phyloP scores from a whole-genome alignment of 225 moss, liverwort and hornwort genomes.

The Marchantia paleacea region DNA sequence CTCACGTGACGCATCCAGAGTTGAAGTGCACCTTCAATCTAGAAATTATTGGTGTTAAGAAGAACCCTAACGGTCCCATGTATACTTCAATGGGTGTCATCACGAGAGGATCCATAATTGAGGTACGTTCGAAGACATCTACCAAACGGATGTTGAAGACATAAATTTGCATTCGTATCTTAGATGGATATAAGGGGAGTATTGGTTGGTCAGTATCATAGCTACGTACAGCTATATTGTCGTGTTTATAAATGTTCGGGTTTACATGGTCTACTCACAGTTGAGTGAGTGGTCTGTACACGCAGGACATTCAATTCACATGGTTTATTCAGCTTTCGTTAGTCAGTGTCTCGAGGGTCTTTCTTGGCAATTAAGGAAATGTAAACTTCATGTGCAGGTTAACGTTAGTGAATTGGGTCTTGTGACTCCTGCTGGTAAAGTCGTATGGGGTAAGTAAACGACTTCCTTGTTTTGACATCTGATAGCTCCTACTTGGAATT shows the following conservation, averaged over 20 bases:
- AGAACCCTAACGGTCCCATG: slow-evolving; percentile 97
- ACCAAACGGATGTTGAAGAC: not conserved
- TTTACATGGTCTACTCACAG: too few species aligned
- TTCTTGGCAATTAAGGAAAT: not conserved
- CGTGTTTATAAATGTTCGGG: too few species aligned
- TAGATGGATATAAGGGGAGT: too few species aligned
- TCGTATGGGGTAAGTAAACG: slow-evolving; percentile 75
- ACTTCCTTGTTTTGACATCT: not conserved
- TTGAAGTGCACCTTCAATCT: slow-evolving; percentile 95
- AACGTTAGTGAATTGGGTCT: slow-evolving; percentile 95
- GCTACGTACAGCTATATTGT: too few species aligned
- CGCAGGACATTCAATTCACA: too few species aligned
- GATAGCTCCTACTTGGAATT: not conserved
- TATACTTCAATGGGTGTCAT: slow-evolving; percentile 98
- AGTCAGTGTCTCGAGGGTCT: not conserved
- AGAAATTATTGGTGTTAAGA: slow-evolving; percentile 96
- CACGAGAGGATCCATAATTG: slow-evolving; percentile 94
- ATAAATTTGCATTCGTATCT: too few species aligned
- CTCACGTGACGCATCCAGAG: slow-evolving; percentile 93
- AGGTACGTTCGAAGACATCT: slow-evolving; percentile 42
- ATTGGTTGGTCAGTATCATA: too few species aligned
- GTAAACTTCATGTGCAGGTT: slow-evolving; percentile 50
- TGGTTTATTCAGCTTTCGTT: too few species aligned
- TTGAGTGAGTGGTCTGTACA: too few species aligned
- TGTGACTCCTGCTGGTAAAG: slow-evolving; percentile 96